These are phyloP conservation scores for Tulasnella sp. DNA, from an alignment of 768 basidiomycete genomes.

Conservation along the genomic window DNA sequence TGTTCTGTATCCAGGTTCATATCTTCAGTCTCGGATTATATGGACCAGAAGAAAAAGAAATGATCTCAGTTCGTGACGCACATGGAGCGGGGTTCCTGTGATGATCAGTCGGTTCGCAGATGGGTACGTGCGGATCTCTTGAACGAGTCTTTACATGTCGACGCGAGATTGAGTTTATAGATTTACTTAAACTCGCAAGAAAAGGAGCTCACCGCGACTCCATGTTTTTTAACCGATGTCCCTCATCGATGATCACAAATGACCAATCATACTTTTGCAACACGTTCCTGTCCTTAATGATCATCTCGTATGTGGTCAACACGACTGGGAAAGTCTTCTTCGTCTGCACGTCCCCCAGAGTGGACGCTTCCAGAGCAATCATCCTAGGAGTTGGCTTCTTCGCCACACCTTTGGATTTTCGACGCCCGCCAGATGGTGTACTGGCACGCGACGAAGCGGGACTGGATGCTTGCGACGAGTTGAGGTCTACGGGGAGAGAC, in stretches of 20 bases:
- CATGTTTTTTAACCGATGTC: constrained; percentile 90
- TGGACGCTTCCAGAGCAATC: neutral
- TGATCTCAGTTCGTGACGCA: constrained; percentile 29
- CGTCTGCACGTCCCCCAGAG: neutral
- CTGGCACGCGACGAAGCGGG: constrained; percentile 2
- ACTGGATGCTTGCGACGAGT: constrained; percentile 14
- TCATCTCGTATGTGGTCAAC: constrained; percentile 86
- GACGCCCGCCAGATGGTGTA: neutral
- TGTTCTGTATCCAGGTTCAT: constrained; percentile 50
- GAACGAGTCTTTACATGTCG: constrained; percentile 44
- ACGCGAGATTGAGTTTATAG: constrained; percentile 16
- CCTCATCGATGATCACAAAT: constrained; percentile 94
- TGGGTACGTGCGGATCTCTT: constrained; percentile 77
- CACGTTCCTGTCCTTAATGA: constrained; percentile 68
- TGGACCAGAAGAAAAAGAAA: neutral
- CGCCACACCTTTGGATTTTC: neutral
- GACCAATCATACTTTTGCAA: constrained; percentile 64
- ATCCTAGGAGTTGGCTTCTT: neutral
- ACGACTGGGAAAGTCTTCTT: constrained; percentile 24
- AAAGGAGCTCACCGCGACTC: constrained; percentile 52
- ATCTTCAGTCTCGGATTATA: neutral
- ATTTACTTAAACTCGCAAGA: no score
- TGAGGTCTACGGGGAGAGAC: constrained; percentile 13
- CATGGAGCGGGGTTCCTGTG: constrained; percentile 94
- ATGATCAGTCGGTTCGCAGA: constrained; percentile 85